Base-by-base conservation (phyloP, 495 filamentous ascomycete species). In the Elasticomyces elasticus region DNA sequence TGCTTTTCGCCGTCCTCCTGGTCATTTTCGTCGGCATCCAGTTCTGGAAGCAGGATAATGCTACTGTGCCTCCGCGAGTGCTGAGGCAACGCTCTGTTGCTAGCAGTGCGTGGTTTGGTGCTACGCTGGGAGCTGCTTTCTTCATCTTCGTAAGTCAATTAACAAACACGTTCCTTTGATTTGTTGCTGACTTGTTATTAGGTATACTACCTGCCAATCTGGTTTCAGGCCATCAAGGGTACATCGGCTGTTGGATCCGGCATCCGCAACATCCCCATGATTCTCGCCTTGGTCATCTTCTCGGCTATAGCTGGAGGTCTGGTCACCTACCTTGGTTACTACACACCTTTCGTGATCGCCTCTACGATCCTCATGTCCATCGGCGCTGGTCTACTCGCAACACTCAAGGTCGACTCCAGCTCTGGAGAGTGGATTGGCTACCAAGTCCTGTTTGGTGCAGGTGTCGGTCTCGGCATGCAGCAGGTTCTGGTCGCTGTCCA, bases 141-240 rank as follows among this genome's bases (percentile, higher is more conserved):
- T 67, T 68, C 60, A 40, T 67, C 54, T 31, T 67, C 24, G 45
- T 49, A 45, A 45, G 42, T 19, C 22, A 5, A 43, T n/a, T 7
- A 43, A 15, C 7, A 15, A 19, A 43, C 40, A 43, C 13, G 40
- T 6, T 10, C 5, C 49, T 64, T 49, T 60, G 35, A 49, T 62
- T 31, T 56, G 51, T 22, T 54, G 27, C 25, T 54, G 20, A 26
- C 25, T 7, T 11, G 22, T 13, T 28, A 19, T 3, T 26, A 19
- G 17, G 56, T 83, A 17, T 86, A 83, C 63, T 84, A 77, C 55
- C 64, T 87, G 1, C 84, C 84, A 0, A 72, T 88, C 31, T 89
- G 83, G 83, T 88, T 90, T 68, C 87, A 92, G 69, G 80, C 80
- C 12, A 81, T 83, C 46, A 74, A 83, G 56, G 75, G 76, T 12